phyloP scores from a whole-genome alignment of 257 asterid species.

The Mitragyna speciosa region DNA sequence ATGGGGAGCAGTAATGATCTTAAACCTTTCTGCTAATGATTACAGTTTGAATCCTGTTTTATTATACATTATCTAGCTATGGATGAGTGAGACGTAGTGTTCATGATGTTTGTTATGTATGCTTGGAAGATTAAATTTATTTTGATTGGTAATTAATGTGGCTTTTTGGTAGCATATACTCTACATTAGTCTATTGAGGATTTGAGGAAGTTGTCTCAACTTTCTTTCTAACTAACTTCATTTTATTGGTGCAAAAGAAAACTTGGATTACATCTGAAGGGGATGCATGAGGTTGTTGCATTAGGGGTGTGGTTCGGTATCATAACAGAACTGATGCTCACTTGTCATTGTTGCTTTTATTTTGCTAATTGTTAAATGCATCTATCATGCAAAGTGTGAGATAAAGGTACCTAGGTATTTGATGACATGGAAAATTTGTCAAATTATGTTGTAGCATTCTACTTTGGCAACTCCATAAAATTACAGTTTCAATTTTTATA shows the following conservation, averaged over 20 bases:
- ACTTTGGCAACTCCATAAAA: neutral
- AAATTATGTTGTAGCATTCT: neutral
- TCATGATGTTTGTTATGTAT: neutral
- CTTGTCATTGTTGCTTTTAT: no score
- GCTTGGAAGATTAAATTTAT: neutral
- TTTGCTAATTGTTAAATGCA: neutral
- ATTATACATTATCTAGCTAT: neutral
- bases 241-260: no score
- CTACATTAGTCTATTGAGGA: no score
- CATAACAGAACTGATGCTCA: no score
- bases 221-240: no score
- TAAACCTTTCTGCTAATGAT: conserved; percentile 23
- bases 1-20: conserved; percentile 74
- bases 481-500: neutral
- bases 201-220: no score
- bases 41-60: neutral
- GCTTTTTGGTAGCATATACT: no score
- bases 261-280: no score
- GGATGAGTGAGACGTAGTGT: neutral
- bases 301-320: no score
- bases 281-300: no score
- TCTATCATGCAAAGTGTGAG: neutral
- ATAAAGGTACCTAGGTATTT: neutral
- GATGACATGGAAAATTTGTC: neutral
- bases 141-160: no score